Evolutionary conservation across 2,329 filamentous ascomycete species (phyloP), one percentile per base, ranked within the genome.

Genomic region (Periconia macrospinosa): DNA sequence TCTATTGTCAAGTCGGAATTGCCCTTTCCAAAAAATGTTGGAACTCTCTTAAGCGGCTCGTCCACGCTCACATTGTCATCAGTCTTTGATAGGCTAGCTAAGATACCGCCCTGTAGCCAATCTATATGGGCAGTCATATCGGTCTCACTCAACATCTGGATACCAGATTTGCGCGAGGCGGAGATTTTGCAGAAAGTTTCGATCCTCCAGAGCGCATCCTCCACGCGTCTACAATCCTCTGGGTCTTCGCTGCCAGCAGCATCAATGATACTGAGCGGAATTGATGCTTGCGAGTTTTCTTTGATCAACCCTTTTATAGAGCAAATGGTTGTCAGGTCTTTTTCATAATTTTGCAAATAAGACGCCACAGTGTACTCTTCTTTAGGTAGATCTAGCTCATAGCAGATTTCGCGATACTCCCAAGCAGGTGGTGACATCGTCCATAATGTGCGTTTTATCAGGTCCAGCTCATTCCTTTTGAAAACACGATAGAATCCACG

Each of bases 151-250:
- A n/a, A 37, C 86, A 37, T 83, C 30, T 83, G 79, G 58, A 86
- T 83, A 14, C 83, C 78, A 6, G 77, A 78, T 58, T 84, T 85
- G 0, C 78, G 78, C 47, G 76, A 79, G 1, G 85, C 85, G 49
- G 87, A 88, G 30, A 86, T 81, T 50, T 79, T 80, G 68, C 84
- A 87, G 69, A 87, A 88, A 0, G 81, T 85, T 84, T 84, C 87
- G 27, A 88, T 81, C 2, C 85, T 80, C 83, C 84, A 87, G 46
- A 87, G 78, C 0, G 85, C 84, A 66, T 85, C 79, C 53, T 86
- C 82, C 27, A 87, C 76, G 52, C 83, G 79, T 37, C 75, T 73
- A 1, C 80, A 77, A 8, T 78, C 76, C 2, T 68, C 59, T 10
- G 76, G 72, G 42, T 78, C 75, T 18, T 75, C 67, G 3, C 79